phyloP scores from a whole-genome alignment of 805 yeast species.

The Candida mattraensis region DNA sequence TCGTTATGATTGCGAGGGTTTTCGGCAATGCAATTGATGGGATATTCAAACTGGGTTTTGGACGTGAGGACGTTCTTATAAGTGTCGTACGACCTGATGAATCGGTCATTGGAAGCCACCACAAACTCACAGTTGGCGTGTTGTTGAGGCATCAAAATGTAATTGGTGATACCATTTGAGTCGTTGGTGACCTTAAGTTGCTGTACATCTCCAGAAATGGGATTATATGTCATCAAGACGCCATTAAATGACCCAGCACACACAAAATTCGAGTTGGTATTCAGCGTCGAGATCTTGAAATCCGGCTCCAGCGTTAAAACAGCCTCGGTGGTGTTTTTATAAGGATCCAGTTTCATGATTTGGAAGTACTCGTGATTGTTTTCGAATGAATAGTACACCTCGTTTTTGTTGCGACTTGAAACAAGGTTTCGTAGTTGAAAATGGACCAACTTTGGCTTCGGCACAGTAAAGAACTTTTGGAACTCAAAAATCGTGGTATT shows the following conservation, averaged over 20 bases:
- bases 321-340: slow-evolving; percentile 21
- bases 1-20: slow-evolving; percentile 40
- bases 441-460: slow-evolving; percentile 53
- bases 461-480: slow-evolving; percentile 40
- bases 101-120: slow-evolving; percentile 52
- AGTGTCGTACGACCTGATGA: slow-evolving; percentile 43
- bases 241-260: slow-evolving; percentile 59
- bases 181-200: slow-evolving; percentile 43
- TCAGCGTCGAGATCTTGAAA: slow-evolving; percentile 47
- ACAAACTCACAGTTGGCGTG: slow-evolving; percentile 30
- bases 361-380: slow-evolving; percentile 26
- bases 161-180: slow-evolving; percentile 53
- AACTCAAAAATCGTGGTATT: slow-evolving; percentile 37
- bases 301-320: slow-evolving; percentile 13
- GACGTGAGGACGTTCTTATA: slow-evolving; percentile 18
- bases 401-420: slow-evolving; percentile 35
- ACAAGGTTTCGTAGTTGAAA: slow-evolving; percentile 57
- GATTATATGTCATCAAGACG: slow-evolving; percentile 41
- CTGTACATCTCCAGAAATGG: slow-evolving; percentile 29
- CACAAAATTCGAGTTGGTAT: slow-evolving; percentile 41
- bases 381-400: slow-evolving; percentile 25
- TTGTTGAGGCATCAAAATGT: slow-evolving; percentile 38
- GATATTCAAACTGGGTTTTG: slow-evolving; percentile 39
- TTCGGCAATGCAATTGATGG: slow-evolving; percentile 49
- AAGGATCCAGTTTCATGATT: slow-evolving; percentile 24